Evolutionary conservation across 768 basidiomycete genomes (phyloP), one percentile per base, ranked within the genome.

Genomic region (Termitomyces bulborhizus): DNA sequence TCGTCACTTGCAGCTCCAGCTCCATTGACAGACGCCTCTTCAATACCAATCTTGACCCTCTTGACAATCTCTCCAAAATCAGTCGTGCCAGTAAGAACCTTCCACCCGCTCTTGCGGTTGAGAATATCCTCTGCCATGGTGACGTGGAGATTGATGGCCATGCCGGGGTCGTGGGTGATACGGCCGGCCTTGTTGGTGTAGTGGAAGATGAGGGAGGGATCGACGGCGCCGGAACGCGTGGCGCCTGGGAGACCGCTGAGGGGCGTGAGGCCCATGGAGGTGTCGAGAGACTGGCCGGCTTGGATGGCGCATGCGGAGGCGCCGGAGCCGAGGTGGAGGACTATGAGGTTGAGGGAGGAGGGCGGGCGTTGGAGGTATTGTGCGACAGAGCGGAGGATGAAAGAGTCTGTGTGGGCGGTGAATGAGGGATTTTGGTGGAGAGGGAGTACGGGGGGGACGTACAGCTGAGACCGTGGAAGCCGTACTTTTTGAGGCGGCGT

Each of bases 231-330:
- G 13, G 85, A 81, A 47, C 94, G 85, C 1, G 93, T 95, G 1
- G 90, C 92, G 15, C 94, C 93, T 4, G 93, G 92, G 0, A 96
- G 74, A 2, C 93, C 93, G 53, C 84, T 83, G n/a, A 93, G 69
- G 3, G 93, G 93, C 1, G 94, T 94, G 37, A 97, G 79, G 3
- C 93, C 93, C 94, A 97, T 97, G 37, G 83, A 86, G 1, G 92
- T 95, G 68, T 96, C 91, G 59, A 86, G 76, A 21, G 88, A 90
- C 56, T 78, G 71, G 21, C 94, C 94, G 39, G 75, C 65, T 47
- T 77, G 76, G 66, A 96, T 86, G 16, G 84, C 83, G 67, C 91
- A 93, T 13, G 79, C 82, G 13, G 87, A 91, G 0, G 93, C 93
- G 13, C 94, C 94, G n/a, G 90, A 90, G 4, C 93, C 93, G 53